phyloP scores from a whole-genome alignment of 805 yeast genomes.

The Zygosaccharomyces gambellarensis region DNA sequence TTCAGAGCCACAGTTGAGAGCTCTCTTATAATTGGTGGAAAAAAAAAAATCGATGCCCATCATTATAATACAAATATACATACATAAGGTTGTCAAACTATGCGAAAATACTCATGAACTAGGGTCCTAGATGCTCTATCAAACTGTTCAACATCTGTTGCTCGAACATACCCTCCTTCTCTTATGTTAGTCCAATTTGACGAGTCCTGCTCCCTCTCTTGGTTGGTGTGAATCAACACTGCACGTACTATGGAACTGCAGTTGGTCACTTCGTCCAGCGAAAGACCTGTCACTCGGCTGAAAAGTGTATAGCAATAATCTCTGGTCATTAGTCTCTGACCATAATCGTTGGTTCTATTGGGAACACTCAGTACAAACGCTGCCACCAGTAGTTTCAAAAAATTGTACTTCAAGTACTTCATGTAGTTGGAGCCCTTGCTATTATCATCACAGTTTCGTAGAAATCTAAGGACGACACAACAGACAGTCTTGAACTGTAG shows the following conservation, averaged over 20 bases:
- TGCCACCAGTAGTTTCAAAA: constrained; percentile 21
- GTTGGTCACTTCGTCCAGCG: constrained; percentile 20
- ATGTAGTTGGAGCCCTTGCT: constrained; percentile 16
- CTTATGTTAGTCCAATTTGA: background rate
- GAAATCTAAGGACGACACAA: constrained; percentile 23
- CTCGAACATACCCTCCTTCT: constrained; percentile 15
- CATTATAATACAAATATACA: background rate
- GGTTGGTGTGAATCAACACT: constrained; percentile 18
- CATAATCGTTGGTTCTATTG: constrained; percentile 8
- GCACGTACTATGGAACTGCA: constrained; percentile 29
- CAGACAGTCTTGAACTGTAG: constrained; percentile 26
- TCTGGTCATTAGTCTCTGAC: constrained; percentile 12
- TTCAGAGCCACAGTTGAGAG: background rate
- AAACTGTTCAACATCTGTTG: constrained; percentile 22
- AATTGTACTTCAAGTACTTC: constrained; percentile 17
- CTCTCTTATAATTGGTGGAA: background rate
- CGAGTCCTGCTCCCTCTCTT: constrained; percentile 4
- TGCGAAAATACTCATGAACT: constrained; percentile 16
- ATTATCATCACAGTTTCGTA: constrained; percentile 18
- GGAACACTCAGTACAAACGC: constrained; percentile 22
- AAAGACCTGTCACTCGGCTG: constrained; percentile 22
- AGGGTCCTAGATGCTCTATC: constrained; percentile 19
- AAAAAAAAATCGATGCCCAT: constrained; percentile 1
- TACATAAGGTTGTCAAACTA: background rate
- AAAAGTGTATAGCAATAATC: constrained; percentile 16